Evolutionary conservation across 1,139 yeast species (phyloP).

Genomic region (Eremothecium cymbalariae): DNA sequence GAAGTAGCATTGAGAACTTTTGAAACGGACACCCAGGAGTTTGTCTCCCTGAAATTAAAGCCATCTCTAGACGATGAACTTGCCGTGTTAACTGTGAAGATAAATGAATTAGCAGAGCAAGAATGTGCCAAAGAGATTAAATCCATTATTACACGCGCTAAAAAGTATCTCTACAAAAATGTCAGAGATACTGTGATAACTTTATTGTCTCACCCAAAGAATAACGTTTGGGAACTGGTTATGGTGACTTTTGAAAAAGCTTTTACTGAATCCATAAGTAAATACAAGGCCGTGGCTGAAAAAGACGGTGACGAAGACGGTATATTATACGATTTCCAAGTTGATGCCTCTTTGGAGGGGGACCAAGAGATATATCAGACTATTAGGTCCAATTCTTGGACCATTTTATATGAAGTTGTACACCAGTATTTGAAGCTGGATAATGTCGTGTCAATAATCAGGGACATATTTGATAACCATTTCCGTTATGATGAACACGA

Average conservation of each 20-base stretch:
- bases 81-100: conserved; percentile 9
- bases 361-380: conserved; percentile 38
- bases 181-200: conserved; percentile 26
- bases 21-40: conserved; percentile 11
- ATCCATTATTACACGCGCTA: conserved; percentile 16
- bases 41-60: conserved; percentile 14
- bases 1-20: conserved; percentile 10
- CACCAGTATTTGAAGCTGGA: conserved; percentile 57
- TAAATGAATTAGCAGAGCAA: conserved; percentile 13
- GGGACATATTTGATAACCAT: conserved; percentile 68
- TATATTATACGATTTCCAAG: conserved; percentile 48
- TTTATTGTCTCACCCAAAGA: conserved; percentile 24
- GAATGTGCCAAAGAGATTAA: conserved; percentile 22
- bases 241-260: conserved; percentile 40
- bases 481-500: conserved; percentile 81
- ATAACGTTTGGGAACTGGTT: conserved; percentile 28
- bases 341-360: conserved; percentile 46
- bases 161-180: conserved; percentile 18
- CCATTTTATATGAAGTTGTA: conserved; percentile 47
- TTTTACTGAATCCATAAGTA: conserved; percentile 31
- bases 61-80: conserved; percentile 13
- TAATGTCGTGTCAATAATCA: conserved; percentile 46
- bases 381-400: conserved; percentile 58
- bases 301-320: conserved; percentile 15
- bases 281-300: conserved; percentile 18